A percentile compares a stretch with the other conserved stretches of the same genome.
Evolutionary conservation across 495 filamentous ascomycete species (phyloP).

Genomic region (Pseudomonodictys pantanalensis): DNA sequence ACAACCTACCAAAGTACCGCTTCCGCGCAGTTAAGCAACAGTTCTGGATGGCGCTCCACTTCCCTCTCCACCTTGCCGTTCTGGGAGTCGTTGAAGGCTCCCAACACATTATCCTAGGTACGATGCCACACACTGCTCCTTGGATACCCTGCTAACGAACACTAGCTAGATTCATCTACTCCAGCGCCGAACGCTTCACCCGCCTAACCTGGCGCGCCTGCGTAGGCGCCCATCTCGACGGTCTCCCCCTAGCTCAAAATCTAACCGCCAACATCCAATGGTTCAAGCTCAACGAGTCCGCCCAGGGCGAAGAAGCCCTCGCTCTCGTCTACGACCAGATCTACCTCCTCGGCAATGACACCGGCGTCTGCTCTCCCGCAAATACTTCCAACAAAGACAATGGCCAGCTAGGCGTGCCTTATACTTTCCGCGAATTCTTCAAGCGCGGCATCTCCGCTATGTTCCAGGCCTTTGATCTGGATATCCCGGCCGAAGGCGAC

Average conservation of each 20-base stretch:
- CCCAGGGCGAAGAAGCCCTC: not conserved
- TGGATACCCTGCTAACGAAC: too few relatives aligned
- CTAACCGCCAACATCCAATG: conserved; percentile 7
- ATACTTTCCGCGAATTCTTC: not conserved
- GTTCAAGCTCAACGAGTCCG: conserved; percentile 11
- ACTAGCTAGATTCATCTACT: conserved; percentile 18
- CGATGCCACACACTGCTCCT: too few relatives aligned
- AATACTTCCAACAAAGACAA: not conserved
- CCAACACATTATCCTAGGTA: conserved; percentile 27
- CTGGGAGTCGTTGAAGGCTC: conserved; percentile 29
- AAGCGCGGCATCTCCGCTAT: not conserved
- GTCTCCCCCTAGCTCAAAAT: not conserved
- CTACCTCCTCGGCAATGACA: conserved; percentile 4
- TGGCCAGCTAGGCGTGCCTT: not conserved
- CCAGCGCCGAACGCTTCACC: conserved; percentile 1
- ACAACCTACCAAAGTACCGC: conserved; percentile 17
- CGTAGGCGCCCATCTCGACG: conserved; percentile 15
- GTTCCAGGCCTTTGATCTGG: not conserved
- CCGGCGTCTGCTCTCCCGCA: conserved; percentile 13
- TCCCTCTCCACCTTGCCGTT: conserved; percentile 29
- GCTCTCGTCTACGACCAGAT: not conserved
- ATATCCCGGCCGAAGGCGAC: conserved; percentile 2
- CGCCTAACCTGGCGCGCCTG: not conserved
- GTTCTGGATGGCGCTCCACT: conserved; percentile 25
- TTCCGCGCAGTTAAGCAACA: conserved; percentile 27